Base-by-base conservation (phyloP, 75 land plant genomes). In the Pinus tabuliformis region DNA sequence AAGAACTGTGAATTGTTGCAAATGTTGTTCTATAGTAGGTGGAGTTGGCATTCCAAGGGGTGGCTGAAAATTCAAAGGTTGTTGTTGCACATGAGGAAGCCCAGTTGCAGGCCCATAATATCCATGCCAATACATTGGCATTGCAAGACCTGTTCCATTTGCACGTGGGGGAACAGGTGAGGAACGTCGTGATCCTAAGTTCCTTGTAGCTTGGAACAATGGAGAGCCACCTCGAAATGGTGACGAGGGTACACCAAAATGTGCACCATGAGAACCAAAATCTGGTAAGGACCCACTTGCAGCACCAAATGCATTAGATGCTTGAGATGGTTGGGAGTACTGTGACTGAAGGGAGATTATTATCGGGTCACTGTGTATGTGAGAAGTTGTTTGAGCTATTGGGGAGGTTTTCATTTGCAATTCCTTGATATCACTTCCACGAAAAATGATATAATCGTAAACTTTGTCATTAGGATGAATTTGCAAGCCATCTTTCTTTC, bases 351-450 rank as follows among this genome's bases (percentile, higher is more conserved):
- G 58, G 77, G 83, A 76, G 56, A 92, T 92, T 72, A 95, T 95
- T 54, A 95, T 95, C 52, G 98, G 95, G 70, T 95, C 98, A 86
- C 76, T 81, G 71, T 89, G 79, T 66, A 89, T 81, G 20, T 86
- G 86, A 62, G 88, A 56, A 26, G 83, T 56, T 66, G 81, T 42
- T 78, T 86, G 88, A 73, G 75, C 82, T 13, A 87, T 90, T 24
- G 92, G 95, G n/a, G 92, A 86, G 39, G 90, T 87, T 77, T 92
- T 92, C 59, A 95, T 95, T 81, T 95, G 95, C 71, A 95, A 83
- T 82, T 95, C 96, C 90, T 93, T 93, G 72, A 93, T 93, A 49
- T 93, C 94, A 79, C 87, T 84, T 73, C 96, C 96, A 45, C 90
- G 83, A 66, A 93, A 93, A 26, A 93, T 81, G 63, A 93, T 91